These are phyloP conservation scores for Candida stauntonica DNA, from an alignment of 805 yeast species.

Conservation along the genomic window DNA sequence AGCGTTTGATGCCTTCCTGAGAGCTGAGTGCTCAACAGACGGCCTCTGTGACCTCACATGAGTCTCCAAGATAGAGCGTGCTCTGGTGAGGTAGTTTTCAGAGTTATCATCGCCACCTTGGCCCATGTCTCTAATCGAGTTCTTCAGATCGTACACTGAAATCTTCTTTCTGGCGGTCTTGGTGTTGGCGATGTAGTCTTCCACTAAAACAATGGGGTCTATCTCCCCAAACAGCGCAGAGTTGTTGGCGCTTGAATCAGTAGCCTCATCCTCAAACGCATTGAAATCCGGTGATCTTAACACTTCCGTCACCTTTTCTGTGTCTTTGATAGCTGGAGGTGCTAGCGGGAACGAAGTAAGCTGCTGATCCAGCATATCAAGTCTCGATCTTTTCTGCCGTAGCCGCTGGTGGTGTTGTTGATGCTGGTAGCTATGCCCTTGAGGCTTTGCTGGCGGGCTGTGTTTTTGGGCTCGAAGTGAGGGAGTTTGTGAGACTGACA, in stretches of 20 bases:
- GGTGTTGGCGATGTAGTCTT: conserved; percentile 43
- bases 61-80: conserved; percentile 14
- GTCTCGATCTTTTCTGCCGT: conserved; percentile 26
- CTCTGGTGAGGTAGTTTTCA: conserved; percentile 14
- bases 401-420: conserved; percentile 1
- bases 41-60: no score
- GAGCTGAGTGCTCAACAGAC: background rate
- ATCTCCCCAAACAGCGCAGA: conserved; percentile 16
- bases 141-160: conserved; percentile 33
- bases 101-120: background rate
- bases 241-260: conserved; percentile 4
- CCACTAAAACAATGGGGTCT: conserved; percentile 43
- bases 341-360: conserved; percentile 36
- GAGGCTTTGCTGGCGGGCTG: background rate
- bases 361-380: conserved; percentile 36
- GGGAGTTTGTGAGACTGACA: no score
- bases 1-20: background rate
- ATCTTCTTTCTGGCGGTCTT: conserved; percentile 23
- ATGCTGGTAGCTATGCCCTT: background rate
- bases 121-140: conserved; percentile 21
- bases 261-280: conserved; percentile 8
- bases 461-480: background rate
- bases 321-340: conserved; percentile 20
- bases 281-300: conserved; percentile 19
- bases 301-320: conserved; percentile 9